Percentiles rank a stretch among this genome's conserved stretches.
Evolutionary conservation across 2,329 filamentous ascomycete species (phyloP).

Genomic region (Orbilia javanica): DNA sequence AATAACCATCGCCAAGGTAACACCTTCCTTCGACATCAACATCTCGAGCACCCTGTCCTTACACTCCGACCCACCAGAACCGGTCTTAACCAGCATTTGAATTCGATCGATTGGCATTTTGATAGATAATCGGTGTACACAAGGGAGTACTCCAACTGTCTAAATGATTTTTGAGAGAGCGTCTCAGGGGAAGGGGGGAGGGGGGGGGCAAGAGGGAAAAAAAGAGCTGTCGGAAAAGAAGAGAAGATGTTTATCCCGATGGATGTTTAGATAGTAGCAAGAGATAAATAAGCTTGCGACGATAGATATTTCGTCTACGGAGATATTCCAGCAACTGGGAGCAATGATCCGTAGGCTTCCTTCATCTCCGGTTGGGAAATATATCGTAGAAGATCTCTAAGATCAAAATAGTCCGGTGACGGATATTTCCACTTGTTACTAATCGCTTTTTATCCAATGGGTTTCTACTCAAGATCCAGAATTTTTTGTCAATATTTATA

Average conservation of each 20-base stretch:
- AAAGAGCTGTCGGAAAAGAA: neutral
- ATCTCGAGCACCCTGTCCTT: constrained; percentile 40
- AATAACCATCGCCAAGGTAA: constrained; percentile 40
- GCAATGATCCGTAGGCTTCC: constrained; percentile 30
- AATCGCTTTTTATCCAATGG: neutral
- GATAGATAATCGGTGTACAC: neutral
- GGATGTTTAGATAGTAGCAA: neutral
- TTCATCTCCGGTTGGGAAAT: constrained; percentile 44
- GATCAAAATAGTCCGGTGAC: neutral
- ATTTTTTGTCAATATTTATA: neutral
- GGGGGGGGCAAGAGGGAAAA: neutral
- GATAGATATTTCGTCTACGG: constrained; percentile 17
- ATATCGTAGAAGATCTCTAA: constrained; percentile 1
- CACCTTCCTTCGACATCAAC: constrained; percentile 34
- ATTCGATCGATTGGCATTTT: constrained; percentile 52
- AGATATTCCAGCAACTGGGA: constrained; percentile 34
- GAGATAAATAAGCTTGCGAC: neutral
- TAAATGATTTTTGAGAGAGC: neutral
- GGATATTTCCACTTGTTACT: neutral
- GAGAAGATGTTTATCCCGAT: neutral
- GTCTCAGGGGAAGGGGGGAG: neutral
- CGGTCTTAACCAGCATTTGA: constrained; percentile 24
- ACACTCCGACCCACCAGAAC: constrained; percentile 11
- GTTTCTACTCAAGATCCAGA: neutral
- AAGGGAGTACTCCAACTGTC: neutral